phyloP scores from a whole-genome alignment of 1,284 basidiomycete species.

The Fomitopsis betulina region DNA sequence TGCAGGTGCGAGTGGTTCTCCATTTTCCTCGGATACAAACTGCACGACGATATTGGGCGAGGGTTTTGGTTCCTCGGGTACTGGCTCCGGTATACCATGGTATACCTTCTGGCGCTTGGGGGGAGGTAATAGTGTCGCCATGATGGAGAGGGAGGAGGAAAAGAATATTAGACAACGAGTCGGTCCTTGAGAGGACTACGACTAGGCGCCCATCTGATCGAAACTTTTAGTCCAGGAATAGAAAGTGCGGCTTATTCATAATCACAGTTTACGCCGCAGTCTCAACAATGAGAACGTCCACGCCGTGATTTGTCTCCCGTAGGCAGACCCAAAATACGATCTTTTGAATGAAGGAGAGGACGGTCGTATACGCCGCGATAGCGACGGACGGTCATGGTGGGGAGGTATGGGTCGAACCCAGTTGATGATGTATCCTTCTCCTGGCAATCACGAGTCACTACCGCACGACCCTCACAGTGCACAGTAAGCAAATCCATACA shows the following conservation, averaged over 20 bases:
- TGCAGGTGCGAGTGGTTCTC: slow-evolving; percentile 74
- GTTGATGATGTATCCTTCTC: no score
- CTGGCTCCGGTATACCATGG: slow-evolving; percentile 66
- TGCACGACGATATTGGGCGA: slow-evolving; percentile 80
- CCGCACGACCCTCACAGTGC: no score
- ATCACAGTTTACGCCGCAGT: no score
- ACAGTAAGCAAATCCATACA: no score
- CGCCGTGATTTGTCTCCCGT: no score
- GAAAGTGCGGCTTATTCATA: neutral
- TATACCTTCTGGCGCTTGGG: slow-evolving; percentile 82
- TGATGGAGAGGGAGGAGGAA: slow-evolving; percentile 24
- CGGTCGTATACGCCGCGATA: no score
- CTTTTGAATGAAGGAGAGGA: no score
- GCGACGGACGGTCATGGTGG: no score
- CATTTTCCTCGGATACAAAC: slow-evolving; percentile 87
- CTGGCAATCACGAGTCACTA: no score
- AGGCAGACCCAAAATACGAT: no score
- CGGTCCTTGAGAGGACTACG: neutral
- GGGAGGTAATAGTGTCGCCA: slow-evolving; percentile 82
- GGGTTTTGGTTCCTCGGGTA: slow-evolving; percentile 48
- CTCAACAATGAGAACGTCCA: no score
- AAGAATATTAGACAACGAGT: neutral
- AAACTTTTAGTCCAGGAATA: neutral
- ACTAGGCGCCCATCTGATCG: neutral
- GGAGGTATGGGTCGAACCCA: no score